phyloP scores from a whole-genome alignment of 2,329 filamentous ascomycete genomes.

The Waltergamsia citrina region DNA sequence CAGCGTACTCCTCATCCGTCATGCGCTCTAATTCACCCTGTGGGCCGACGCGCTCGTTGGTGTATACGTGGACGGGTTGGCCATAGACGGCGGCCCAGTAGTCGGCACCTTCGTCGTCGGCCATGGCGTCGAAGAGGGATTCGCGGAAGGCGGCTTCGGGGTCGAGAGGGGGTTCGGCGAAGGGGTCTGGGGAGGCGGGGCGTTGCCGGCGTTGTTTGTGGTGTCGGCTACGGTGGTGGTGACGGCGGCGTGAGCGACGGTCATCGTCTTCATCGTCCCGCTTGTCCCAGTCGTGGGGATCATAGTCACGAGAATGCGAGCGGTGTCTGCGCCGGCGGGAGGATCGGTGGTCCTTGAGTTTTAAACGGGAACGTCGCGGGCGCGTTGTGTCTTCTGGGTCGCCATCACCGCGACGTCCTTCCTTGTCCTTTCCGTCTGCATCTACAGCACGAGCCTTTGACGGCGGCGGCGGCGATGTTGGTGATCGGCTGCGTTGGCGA shows the following conservation, averaged over 20 bases:
- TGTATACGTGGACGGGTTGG: constrained; percentile 81
- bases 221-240: constrained; percentile 14
- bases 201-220: constrained; percentile 26
- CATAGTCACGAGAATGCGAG: constrained; percentile 9
- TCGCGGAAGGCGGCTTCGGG: constrained; percentile 77
- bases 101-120: constrained; percentile 87
- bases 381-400: constrained; percentile 11
- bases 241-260: constrained; percentile 17
- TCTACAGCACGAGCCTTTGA: no score
- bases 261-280: constrained; percentile 14
- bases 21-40: constrained; percentile 65
- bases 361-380: constrained; percentile 20
- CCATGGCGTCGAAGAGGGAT: constrained; percentile 92
- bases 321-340: constrained; percentile 12
- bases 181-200: constrained; percentile 35
- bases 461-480: not conserved
- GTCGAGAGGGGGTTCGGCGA: constrained; percentile 41
- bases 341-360: constrained; percentile 20
- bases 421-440: not conserved
- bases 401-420: constrained; percentile 4
- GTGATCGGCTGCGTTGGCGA: constrained; percentile 3
- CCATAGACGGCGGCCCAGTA: constrained; percentile 98
- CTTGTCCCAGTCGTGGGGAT: constrained; percentile 10
- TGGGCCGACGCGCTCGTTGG: constrained; percentile 29
- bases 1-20: constrained; percentile 86